Evolutionary conservation across 2,329 filamentous ascomycete species (phyloP).

Genomic region (Pseudogymnoascus sp.): DNA sequence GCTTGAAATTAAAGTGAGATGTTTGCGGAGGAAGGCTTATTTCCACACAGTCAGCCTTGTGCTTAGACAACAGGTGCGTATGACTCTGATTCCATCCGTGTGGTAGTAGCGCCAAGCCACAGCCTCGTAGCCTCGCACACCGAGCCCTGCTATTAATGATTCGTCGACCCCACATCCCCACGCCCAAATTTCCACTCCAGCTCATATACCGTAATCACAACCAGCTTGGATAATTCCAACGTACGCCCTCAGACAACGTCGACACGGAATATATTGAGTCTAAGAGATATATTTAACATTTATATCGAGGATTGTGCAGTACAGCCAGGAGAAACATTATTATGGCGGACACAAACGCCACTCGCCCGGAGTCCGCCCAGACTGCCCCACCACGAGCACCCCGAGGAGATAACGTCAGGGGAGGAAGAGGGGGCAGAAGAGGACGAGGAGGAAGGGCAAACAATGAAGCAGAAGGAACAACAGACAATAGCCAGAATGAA

Average conservation of each 20-base stretch:
- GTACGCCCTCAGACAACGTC: not conserved
- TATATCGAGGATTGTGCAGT: not conserved
- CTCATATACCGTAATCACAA: not conserved
- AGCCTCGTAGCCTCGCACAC: conserved; percentile 4
- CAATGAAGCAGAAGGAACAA: conserved; percentile 10
- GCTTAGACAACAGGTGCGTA: not conserved
- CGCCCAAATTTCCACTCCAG: conserved; percentile 6
- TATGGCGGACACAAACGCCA: conserved; percentile 6
- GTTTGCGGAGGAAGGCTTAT: not conserved
- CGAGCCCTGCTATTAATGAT: conserved; percentile 6
- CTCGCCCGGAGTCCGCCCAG: not conserved
- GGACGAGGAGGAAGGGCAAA: conserved; percentile 26
- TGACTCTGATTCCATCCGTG: not conserved
- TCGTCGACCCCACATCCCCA: conserved; percentile 6
- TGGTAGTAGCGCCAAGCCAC: not conserved
- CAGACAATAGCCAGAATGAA: conserved; percentile 8
- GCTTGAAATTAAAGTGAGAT: not conserved
- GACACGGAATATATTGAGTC: not conserved
- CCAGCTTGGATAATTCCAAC: not conserved
- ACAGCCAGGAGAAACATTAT: not conserved
- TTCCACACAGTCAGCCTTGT: not conserved
- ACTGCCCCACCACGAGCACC: conserved; percentile 13
- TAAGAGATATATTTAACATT: not conserved
- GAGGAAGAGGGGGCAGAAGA: conserved; percentile 33
- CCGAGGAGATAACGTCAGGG: conserved; percentile 29